Conservation (phyloP, 306 rosid genomes). For the Begonia masoniana region DNA sequence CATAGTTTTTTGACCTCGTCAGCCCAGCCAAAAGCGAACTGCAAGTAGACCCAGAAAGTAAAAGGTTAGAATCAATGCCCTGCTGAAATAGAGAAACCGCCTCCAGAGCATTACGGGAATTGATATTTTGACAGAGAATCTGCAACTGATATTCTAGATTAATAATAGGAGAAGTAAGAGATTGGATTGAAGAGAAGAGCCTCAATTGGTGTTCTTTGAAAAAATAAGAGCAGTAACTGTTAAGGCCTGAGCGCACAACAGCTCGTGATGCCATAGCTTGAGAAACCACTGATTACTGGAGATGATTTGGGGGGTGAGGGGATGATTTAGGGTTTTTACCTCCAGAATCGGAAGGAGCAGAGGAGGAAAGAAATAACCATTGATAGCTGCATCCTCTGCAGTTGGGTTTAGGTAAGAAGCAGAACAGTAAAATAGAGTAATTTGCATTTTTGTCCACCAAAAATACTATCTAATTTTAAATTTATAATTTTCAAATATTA, state of each 20-base stretch:
- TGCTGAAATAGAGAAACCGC: slow-evolving; percentile 47
- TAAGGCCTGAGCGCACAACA: background rate
- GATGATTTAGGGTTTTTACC: too few relatives aligned
- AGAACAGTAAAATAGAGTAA: too few relatives aligned
- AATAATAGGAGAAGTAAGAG: slow-evolving; percentile 8
- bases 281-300: background rate
- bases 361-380: too few relatives aligned
- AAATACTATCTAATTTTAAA: too few relatives aligned
- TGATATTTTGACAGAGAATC: slow-evolving; percentile 24
- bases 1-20: slow-evolving; percentile 28
- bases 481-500: too few relatives aligned
- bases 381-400: too few relatives aligned
- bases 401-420: too few relatives aligned
- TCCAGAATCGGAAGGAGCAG: too few relatives aligned
- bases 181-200: slow-evolving; percentile 26
- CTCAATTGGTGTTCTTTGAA: slow-evolving; percentile 6
- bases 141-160: slow-evolving; percentile 31
- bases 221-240: background rate
- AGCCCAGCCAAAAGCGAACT: slow-evolving; percentile 42
- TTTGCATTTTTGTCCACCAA: too few relatives aligned
- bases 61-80: slow-evolving; percentile 24
- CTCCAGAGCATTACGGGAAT: slow-evolving; percentile 24
- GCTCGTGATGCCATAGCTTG: background rate
- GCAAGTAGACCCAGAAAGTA: slow-evolving; percentile 31
- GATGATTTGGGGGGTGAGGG: too few relatives aligned